Conservation (phyloP, 2,329 filamentous ascomycete genomes). For the Thyridium curvatum region DNA sequence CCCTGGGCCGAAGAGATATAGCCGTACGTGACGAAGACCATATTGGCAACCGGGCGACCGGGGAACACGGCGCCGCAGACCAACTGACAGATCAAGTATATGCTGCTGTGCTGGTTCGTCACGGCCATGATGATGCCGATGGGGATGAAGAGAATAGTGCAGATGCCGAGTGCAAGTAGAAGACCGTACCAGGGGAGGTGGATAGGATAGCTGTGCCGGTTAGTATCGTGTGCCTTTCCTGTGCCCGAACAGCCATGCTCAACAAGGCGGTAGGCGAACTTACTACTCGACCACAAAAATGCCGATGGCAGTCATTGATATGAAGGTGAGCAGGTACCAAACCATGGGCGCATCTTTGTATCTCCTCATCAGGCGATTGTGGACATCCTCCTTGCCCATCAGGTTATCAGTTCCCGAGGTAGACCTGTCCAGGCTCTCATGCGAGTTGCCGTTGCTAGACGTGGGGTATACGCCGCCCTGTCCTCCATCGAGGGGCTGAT, state of each 20-base stretch:
- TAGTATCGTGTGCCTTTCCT: constrained; percentile 6
- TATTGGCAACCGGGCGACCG: constrained; percentile 80
- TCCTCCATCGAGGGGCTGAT: constrained; percentile 33
- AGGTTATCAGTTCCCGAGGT: constrained; percentile 42
- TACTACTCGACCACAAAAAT: constrained; percentile 83
- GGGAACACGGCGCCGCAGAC: constrained; percentile 79
- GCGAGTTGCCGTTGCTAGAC: constrained; percentile 5
- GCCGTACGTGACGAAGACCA: constrained; percentile 89
- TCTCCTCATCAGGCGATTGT: constrained; percentile 74
- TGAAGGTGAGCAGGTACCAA: constrained; percentile 75
- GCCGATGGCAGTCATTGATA: constrained; percentile 69
- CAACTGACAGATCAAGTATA: constrained; percentile 81
- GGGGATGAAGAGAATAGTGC: constrained; percentile 77
- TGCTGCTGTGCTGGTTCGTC: constrained; percentile 81
- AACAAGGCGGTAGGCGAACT: constrained; percentile 24
- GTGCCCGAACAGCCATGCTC: background rate
- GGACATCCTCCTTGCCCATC: constrained; percentile 70
- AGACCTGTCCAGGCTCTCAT: background rate
- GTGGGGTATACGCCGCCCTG: constrained; percentile 21
- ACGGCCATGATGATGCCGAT: constrained; percentile 92
- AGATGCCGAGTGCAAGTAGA: constrained; percentile 70
- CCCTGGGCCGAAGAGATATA: constrained; percentile 87
- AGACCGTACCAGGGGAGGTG: constrained; percentile 84
- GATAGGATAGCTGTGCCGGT: constrained; percentile 60
- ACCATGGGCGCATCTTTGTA: constrained; percentile 76